Base-by-base conservation (phyloP, 106 monocot species). In the Narthecium ossifragum region DNA sequence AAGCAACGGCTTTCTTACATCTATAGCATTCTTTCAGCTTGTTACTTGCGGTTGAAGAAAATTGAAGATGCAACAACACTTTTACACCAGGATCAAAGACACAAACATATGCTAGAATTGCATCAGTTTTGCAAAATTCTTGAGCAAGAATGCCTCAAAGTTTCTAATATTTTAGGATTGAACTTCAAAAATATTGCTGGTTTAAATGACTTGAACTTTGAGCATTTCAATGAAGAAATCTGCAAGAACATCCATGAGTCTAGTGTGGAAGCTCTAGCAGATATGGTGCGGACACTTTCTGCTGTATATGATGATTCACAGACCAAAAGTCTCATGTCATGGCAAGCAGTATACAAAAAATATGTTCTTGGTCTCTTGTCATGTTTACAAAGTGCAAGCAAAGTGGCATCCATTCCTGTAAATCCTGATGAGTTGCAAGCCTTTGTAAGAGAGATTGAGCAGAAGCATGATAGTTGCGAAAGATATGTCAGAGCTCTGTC, bases 171-270 rank as follows among this genome's bases (percentile, higher is more conserved):
- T 27, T 68, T 65, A 33, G 76, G 62, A 30, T 69, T 96, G 60
- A 53, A 96, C 69, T 96, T 90, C 53, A 96, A 96, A 68, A 81
- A 84, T 50, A 90, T 96, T 68, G 80, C 84, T 31, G 68, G 63
- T 18, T 25, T 96, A 49, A 51, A 63, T 71, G 76, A 84, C 69
- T 71, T 96, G 75, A 81, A 86, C 50, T 90, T 86, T 84, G 81
- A 78, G 50, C 48, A 58, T 66, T 84, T 96, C 48, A 90, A 84
- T 67, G 73, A 80, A 54, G 96, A 96, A 75, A 62, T 90, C 31
- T 78, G 67, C 34, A 74, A 57, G 8, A 83, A 90, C 54, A 72
- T 96, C 31, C 43, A 68, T 65, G 86, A 73, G 29, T 71, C 68
- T 61, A 86, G 86, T 55, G 86, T 86, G 14, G 77, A 76, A 55